Evolutionary conservation across 176 grass and related monocot genomes (phyloP).

Genomic region (Pharus latifolius): DNA sequence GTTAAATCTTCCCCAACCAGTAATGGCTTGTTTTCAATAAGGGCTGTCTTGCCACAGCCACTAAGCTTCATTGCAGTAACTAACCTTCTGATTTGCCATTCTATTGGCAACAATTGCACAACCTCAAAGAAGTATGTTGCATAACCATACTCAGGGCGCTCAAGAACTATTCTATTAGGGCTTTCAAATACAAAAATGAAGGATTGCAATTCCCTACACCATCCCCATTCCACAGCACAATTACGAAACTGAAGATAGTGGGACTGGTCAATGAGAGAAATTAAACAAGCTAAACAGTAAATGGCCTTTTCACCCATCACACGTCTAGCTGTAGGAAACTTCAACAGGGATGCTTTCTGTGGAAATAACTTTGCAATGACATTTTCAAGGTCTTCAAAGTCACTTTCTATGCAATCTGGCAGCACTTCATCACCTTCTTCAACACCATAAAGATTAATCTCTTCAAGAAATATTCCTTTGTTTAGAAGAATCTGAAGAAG

Average conservation of each 20-base stretch:
- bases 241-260: constrained; percentile 69
- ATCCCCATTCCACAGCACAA: constrained; percentile 90
- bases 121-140: constrained; percentile 97
- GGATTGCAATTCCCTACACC: constrained; percentile 90
- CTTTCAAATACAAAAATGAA: constrained; percentile 85
- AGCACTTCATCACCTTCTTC: constrained; percentile 49
- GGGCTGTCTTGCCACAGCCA: constrained; percentile 61
- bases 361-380: constrained; percentile 77
- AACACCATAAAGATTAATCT: constrained; percentile 82
- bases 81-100: constrained; percentile 75
- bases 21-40: constrained; percentile 77
- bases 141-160: constrained; percentile 92
- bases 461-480: constrained; percentile 64
- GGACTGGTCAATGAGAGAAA: constrained; percentile 37
- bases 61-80: constrained; percentile 82
- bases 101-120: constrained; percentile 45
- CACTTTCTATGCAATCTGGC: constrained; percentile 41
- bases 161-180: constrained; percentile 91
- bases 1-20: constrained; percentile 65
- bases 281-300: constrained; percentile 44
- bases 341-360: constrained; percentile 45
- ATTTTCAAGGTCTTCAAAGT: constrained; percentile 79
- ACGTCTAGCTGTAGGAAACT: constrained; percentile 32
- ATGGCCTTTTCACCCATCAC: constrained; percentile 49
- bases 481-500: constrained; percentile 83